These are phyloP conservation scores for Pseudogymnoascus sp. DNA, from an alignment of 2,329 filamentous ascomycete genomes.

Conservation along the genomic window DNA sequence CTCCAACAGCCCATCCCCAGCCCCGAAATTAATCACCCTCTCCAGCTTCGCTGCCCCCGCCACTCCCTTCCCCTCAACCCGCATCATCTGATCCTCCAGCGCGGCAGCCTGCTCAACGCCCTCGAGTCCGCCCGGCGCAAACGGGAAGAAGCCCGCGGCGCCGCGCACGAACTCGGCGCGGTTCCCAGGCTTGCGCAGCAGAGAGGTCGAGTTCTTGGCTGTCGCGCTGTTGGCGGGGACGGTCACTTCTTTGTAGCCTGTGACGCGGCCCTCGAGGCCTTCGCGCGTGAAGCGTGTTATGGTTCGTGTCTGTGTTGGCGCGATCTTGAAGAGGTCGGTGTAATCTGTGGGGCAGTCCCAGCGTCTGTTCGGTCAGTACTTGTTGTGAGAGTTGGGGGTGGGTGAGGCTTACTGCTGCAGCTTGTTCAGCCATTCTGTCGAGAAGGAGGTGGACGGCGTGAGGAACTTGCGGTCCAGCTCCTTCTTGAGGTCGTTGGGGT, in stretches of 20 bases:
- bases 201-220: constrained; percentile 89
- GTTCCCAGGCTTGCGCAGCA: constrained; percentile 75
- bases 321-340: constrained; percentile 75
- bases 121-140: constrained; percentile 83
- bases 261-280: constrained; percentile 85
- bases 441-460: constrained; percentile 71
- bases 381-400: constrained; percentile 23
- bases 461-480: constrained; percentile 71
- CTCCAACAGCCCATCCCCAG: constrained; percentile 69
- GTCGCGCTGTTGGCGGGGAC: constrained; percentile 82
- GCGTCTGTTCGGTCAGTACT: constrained; percentile 32
- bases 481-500: constrained; percentile 55
- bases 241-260: constrained; percentile 88
- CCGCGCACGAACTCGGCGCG: constrained; percentile 88
- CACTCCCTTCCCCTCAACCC: constrained; percentile 37
- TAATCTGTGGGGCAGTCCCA: constrained; percentile 81
- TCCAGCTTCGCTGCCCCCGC: constrained; percentile 54
- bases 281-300: constrained; percentile 86
- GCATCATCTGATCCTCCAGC: constrained; percentile 65
- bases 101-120: constrained; percentile 78
- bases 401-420: constrained; percentile 58
- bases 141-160: constrained; percentile 87
- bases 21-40: constrained; percentile 73
- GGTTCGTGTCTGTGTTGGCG: constrained; percentile 88
- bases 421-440: constrained; percentile 74